Base-by-base conservation (phyloP, 2,329 filamentous ascomycete species). In the Delphinella strobiligena region DNA sequence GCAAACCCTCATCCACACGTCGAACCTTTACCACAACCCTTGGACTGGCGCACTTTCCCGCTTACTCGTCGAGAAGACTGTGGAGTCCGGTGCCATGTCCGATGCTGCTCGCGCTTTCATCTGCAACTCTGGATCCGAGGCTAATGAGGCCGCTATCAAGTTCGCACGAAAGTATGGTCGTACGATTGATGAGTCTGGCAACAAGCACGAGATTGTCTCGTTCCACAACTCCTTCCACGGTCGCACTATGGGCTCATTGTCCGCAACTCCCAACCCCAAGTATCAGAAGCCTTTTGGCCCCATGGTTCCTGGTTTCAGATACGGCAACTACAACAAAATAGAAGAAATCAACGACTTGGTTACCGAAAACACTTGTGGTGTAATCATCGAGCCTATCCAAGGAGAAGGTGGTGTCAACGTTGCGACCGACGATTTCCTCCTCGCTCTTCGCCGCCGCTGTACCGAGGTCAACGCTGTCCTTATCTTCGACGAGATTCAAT, bases 401-500 rank as follows among this genome's bases (percentile, higher is more conserved):
- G 91, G 91, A 43, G 91, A 98, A 64, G 91, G 91, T 12, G 91
- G 91, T 49, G 82, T 98, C 37, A 82, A 89, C 51, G 78, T 83
- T 9, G 91, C 85, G 3, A 80, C 74, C 1, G 76, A 82, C 3
- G 84, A 86, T 48, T 98, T 96, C 61, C 71, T 98, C 17, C 60
- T 78, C 17, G 82, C 86, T 1, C 73, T 98, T n/a, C 85, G 86
- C 43, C 74, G 74, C 55, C 76, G 88, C 43, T 95, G 88, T 61
- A 80, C 79, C 41, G 80, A 86, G 51, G 86, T 95, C 22, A 86
- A 85, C 37, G 88, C 89, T 2, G 76, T 96, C 3, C 67, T 98
- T 42, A 82, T 95, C 55, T 89, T 91, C 60, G 91, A 98, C 54
- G 91, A 98, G 68, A 98, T 98, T 47, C 91, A 98, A 63, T 95